Evolutionary conservation across 164 flowering plant species (phyloP), one percentile per base, ranked within the genome.

Genomic region (Warburgia ugandensis): DNA sequence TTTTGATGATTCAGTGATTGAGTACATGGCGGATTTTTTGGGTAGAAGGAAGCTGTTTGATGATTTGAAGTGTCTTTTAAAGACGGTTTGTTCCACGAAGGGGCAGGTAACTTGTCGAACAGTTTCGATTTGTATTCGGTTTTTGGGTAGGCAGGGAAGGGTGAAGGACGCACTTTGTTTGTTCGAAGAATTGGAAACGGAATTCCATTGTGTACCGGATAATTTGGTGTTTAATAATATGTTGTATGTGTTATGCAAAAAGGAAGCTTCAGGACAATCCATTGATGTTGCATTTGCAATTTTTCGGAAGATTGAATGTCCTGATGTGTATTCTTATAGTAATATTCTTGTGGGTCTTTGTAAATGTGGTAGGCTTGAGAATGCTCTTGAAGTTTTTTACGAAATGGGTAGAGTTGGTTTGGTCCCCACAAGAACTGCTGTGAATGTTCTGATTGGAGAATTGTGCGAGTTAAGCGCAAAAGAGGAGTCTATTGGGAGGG

Each of bases 21-120:
- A 72, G 28, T 75, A 72, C 56, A 65, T 60, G 69, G 75, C 72
- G 22, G 73, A 75, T 62, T 75, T 69, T 52, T 49, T 75, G n/a
- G 68, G 80, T 25, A 50, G 75, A 54, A 67, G 80, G 70, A 72
- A 75, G 65, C 69, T 75, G 26, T 75, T 75, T 33, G 80, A 75
- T 60, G 80, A 75, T 49, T 37, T 75, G 51, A 74, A 69, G 64
- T 62, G 73, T 46, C 45, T 74, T 2, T 56, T 74, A 39, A 33
- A 62, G 44, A 54, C 77, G 0, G 60, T 68, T 2, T 59, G 36
- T 1, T 45, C 63, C 1, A 42, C 20, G 6, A 64, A 48, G 17
- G 71, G 72, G 10, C 35, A 31, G 14, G 58, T 69, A 13, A 63
- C 72, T 0, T 59, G 70, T 43, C 62, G 68, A 14, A 52, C 68